A percentile compares a stretch with the other conserved stretches of the same genome.
These are phyloP conservation scores for Amoeboaphelidium protococcarum DNA, from an alignment of 371 early-diverging fungal species.

Conservation along the genomic window DNA sequence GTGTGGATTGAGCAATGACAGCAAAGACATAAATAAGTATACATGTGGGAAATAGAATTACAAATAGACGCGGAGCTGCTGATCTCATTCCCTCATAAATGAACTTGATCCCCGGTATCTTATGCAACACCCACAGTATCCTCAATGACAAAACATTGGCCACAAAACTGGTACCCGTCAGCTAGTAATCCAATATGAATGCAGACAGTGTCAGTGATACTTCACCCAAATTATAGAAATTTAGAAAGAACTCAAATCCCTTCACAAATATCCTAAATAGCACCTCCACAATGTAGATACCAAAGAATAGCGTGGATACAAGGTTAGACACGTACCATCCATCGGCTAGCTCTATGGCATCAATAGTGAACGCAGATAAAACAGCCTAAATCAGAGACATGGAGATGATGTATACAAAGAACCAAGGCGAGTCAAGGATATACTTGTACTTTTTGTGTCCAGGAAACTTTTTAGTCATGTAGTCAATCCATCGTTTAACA, in stretches of 20 bases:
- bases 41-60: background rate
- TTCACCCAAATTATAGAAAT: background rate
- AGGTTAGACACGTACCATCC: background rate
- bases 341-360: background rate
- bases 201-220: background rate
- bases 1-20: background rate
- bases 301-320: background rate
- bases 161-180: background rate
- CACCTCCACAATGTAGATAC: background rate
- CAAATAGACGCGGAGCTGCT: background rate
- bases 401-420: background rate
- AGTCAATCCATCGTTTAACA: no score
- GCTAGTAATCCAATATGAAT: background rate
- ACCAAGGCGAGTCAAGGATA: background rate
- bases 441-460: background rate
- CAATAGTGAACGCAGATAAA: background rate
- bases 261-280: background rate
- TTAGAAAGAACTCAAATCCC: background rate
- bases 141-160: background rate
- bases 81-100: background rate
- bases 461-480: no score
- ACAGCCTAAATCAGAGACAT: background rate
- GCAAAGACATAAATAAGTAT: background rate
- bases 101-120: background rate
- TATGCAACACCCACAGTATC: background rate